Conservation (phyloP, 805 yeast species). For the Trichomonascus vanleenenianus region DNA sequence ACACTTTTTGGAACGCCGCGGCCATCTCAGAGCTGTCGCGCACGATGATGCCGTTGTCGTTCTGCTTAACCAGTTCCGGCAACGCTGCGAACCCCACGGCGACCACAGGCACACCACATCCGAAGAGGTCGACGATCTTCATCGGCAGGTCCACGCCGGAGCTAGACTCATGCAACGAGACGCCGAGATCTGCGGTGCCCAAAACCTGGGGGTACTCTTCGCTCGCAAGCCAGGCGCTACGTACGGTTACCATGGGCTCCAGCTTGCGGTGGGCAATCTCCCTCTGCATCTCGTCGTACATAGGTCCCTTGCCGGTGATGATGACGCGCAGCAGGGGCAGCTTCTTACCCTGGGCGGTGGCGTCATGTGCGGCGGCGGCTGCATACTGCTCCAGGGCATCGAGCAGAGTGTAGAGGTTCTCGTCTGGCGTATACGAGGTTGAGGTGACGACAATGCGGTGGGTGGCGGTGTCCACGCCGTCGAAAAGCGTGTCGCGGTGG, state of each 20-base stretch:
- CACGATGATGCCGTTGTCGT: slow-evolving; percentile 61
- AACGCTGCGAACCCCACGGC: slow-evolving; percentile 72
- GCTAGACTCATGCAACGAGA: slow-evolving; percentile 84
- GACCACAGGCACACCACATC: slow-evolving; percentile 89
- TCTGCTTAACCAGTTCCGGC: slow-evolving; percentile 63
- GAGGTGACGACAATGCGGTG: slow-evolving; percentile 74
- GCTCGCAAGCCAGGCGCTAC: slow-evolving; percentile 66
- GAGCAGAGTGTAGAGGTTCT: slow-evolving; percentile 65
- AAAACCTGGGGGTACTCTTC: slow-evolving; percentile 75
- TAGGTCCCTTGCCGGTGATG: slow-evolving; percentile 98
- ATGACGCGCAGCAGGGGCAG: slow-evolving; percentile 52
- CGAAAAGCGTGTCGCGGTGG: slow-evolving; percentile 25
- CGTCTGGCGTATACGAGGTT: slow-evolving; percentile 95
- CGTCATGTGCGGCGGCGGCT: slow-evolving; percentile 4
- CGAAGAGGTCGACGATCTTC: slow-evolving; percentile 95
- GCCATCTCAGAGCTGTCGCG: slow-evolving; percentile 37
- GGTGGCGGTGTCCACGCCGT: slow-evolving; percentile 28
- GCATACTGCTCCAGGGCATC: slow-evolving; percentile 63
- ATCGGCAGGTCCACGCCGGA: slow-evolving; percentile 94
- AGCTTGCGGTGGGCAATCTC: slow-evolving; percentile 39
- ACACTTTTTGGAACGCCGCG: slow-evolving; percentile 31
- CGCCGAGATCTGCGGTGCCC: slow-evolving; percentile 74
- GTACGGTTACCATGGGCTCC: slow-evolving; percentile 42
- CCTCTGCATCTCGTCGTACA: slow-evolving; percentile 44
- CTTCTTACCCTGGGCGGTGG: slow-evolving; percentile 1